Evolutionary conservation across 139 green algal species (phyloP).

Genomic region (Marvania coccoides): DNA sequence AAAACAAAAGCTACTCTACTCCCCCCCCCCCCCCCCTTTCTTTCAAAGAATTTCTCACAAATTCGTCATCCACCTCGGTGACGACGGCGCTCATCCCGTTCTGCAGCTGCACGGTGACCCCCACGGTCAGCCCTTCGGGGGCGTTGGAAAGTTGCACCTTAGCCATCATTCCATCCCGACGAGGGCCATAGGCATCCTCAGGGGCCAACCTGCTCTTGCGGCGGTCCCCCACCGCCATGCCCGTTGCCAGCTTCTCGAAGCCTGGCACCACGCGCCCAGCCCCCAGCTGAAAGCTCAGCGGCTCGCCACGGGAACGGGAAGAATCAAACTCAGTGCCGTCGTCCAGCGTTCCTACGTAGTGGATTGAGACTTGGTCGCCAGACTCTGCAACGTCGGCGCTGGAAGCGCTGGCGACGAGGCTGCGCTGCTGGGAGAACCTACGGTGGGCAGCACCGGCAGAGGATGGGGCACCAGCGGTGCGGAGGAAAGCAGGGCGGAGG

Average conservation of each 20-base stretch:
- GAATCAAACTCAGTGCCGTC: conserved; percentile 59
- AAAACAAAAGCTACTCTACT: no score
- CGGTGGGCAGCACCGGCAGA: no score
- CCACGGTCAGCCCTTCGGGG: conserved; percentile 36
- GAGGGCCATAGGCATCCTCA: conserved; percentile 34
- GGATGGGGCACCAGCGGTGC: no score
- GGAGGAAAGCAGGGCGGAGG: not conserved
- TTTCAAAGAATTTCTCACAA: no score
- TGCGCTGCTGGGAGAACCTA: no score
- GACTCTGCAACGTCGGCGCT: not conserved
- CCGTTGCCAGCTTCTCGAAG: conserved; percentile 58
- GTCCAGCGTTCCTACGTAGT: conserved; percentile 55
- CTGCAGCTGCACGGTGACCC: conserved; percentile 35
- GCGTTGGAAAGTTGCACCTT: conserved; percentile 27
- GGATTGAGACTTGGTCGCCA: conserved; percentile 21
- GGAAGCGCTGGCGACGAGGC: not conserved
- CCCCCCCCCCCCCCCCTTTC: no score
- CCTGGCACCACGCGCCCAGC: conserved; percentile 53
- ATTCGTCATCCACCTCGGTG: conserved; percentile 9
- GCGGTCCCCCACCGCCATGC: conserved; percentile 44
- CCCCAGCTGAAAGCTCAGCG: conserved; percentile 59
- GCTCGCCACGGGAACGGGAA: conserved; percentile 24
- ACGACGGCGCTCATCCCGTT: conserved; percentile 41
- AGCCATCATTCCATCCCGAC: conserved; percentile 22
- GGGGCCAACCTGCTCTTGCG: conserved; percentile 35